Percentiles rank a stretch among this genome's conserved stretches.
Conservation (phyloP, 148 eudicot species). For the Arctostaphylos glauca region DNA sequence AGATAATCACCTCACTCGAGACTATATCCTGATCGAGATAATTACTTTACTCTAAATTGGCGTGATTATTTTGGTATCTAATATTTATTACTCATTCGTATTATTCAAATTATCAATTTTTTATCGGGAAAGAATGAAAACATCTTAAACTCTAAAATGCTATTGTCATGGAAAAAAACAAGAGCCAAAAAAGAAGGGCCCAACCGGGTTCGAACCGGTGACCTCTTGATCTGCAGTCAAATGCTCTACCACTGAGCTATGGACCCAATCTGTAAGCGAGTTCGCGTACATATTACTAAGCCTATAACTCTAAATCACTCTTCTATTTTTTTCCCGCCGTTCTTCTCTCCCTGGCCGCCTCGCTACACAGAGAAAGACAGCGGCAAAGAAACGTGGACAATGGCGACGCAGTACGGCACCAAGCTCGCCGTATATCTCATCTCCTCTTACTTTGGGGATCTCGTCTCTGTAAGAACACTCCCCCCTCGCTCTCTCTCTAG, state of each 20-base stretch:
- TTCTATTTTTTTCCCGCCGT: not conserved
- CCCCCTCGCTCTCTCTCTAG: not conserved
- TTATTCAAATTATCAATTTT: no score
- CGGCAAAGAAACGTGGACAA: not conserved
- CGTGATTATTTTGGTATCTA: no score
- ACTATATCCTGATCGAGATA: no score
- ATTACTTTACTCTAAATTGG: no score
- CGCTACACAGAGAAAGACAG: not conserved
- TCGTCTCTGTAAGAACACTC: slow-evolving; percentile 49
- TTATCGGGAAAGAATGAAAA: not conserved
- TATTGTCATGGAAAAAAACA: not conserved
- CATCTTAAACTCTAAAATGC: not conserved
- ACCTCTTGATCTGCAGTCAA: slow-evolving; percentile 12
- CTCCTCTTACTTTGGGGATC: slow-evolving; percentile 62
- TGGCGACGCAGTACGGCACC: slow-evolving; percentile 52
- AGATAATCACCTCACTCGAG: no score
- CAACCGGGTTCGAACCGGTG: slow-evolving; percentile 19
- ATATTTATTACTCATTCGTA: no score
- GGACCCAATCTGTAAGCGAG: not conserved
- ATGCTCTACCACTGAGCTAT: slow-evolving; percentile 16
- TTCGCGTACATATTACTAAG: no score
- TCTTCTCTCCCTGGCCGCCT: not conserved
- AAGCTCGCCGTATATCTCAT: slow-evolving; percentile 70
- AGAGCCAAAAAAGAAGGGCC: not conserved
- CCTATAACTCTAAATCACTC: not conserved